phyloP scores from a whole-genome alignment of 2,329 filamentous ascomycete species.

The Epichloe elymi region DNA sequence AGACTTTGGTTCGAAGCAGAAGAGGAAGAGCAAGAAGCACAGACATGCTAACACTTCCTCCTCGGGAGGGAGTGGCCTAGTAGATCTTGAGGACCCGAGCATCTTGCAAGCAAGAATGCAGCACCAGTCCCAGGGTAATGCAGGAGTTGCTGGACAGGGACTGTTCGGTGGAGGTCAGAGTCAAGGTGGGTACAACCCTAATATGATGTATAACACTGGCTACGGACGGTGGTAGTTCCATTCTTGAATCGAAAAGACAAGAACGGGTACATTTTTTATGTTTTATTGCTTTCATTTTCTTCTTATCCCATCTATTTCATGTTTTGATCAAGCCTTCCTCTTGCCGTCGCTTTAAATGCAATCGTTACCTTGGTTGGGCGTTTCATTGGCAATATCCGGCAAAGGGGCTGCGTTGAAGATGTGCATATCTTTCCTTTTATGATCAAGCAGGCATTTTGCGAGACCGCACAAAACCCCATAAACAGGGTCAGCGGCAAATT shows the following conservation, averaged over 20 bases:
- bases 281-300: constrained; percentile 8
- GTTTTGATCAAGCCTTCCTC: constrained; percentile 12
- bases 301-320: constrained; percentile 6
- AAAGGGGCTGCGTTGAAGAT: constrained; percentile 14
- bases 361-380: constrained; percentile 11
- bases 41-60: constrained; percentile 99
- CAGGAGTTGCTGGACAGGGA: constrained; percentile 63
- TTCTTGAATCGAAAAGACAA: neutral
- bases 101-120: constrained; percentile 97
- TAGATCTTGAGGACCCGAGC: constrained; percentile 99
- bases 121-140: constrained; percentile 70
- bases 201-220: constrained; percentile 68
- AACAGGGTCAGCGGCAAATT: constrained; percentile 13
- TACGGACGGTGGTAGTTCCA: constrained; percentile 51
- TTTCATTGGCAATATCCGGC: constrained; percentile 15
- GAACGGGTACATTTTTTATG: constrained; percentile 8
- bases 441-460: constrained; percentile 20
- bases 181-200: constrained; percentile 91
- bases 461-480: constrained; percentile 13
- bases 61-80: constrained; percentile 97
- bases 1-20: constrained; percentile 92
- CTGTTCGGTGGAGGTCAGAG: constrained; percentile 75
- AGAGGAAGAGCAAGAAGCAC: constrained; percentile 99
- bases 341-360: constrained; percentile 8
- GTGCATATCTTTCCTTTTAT: constrained; percentile 11